A percentile compares a stretch with the other conserved stretches of the same genome.
Evolutionary conservation across 1,284 basidiomycete genomes (phyloP).

Genomic region (Ustilago lituana): DNA sequence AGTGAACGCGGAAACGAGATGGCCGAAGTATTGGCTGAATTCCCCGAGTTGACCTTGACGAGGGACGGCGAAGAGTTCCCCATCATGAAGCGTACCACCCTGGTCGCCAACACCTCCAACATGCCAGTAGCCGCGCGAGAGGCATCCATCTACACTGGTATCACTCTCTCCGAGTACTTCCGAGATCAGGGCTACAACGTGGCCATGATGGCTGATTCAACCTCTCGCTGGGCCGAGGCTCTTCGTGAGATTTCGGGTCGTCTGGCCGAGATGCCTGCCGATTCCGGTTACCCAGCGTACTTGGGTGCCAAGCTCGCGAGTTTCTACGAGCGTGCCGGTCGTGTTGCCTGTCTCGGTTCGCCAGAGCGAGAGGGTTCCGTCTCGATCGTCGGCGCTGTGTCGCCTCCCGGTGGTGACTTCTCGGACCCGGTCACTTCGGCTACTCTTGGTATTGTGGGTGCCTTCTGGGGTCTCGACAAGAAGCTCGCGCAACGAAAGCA

Average conservation of each 20-base stretch:
- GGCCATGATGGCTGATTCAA: conserved; percentile 99
- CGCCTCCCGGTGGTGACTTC: conserved; percentile 98
- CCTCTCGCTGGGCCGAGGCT: conserved; percentile 99
- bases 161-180: conserved; percentile 99
- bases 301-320: conserved; percentile 92
- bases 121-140: conserved; percentile 99
- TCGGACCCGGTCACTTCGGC: conserved; percentile 98
- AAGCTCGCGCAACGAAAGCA: conserved; percentile 97
- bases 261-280: conserved; percentile 99
- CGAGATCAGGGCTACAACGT: conserved; percentile 98
- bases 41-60: conserved; percentile 93
- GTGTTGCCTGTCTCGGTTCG: conserved; percentile 89
- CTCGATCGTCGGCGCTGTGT: conserved; percentile 98
- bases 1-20: conserved; percentile 76
- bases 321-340: conserved; percentile 99
- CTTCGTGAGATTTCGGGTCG: conserved; percentile 99
- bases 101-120: conserved; percentile 99
- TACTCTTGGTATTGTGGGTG: conserved; percentile 97
- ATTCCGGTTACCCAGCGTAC: conserved; percentile 95
- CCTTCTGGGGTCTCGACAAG: conserved; percentile 82
- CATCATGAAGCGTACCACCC: conserved; percentile 99
- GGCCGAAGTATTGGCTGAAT: conserved; percentile 97
- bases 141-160: conserved; percentile 99
- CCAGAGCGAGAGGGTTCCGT: conserved; percentile 90
- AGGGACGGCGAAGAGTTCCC: conserved; percentile 91